phyloP scores from a whole-genome alignment of 805 yeast genomes.

The Scheffersomyces coipomensis region DNA sequence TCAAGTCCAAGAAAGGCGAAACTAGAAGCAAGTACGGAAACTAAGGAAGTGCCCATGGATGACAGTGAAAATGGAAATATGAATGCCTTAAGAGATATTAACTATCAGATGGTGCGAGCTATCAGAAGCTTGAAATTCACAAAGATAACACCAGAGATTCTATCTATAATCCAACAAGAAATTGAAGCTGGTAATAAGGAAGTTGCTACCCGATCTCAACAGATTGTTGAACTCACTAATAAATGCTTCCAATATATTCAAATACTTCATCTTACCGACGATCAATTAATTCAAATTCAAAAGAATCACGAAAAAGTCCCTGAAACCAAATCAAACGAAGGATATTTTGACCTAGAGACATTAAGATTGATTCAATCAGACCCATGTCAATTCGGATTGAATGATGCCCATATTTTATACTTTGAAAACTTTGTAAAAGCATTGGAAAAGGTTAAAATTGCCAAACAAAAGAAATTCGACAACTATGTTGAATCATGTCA shows the following conservation, averaged over 20 bases:
- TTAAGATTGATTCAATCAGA: constrained; percentile 31
- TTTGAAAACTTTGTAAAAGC: constrained; percentile 28
- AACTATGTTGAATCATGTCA: constrained; percentile 40
- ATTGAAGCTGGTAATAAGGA: constrained; percentile 26
- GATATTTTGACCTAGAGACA: constrained; percentile 37
- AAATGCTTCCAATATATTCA: constrained; percentile 24
- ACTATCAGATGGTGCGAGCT: constrained; percentile 34
- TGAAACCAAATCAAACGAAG: constrained; percentile 17
- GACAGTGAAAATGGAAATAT: constrained; percentile 11
- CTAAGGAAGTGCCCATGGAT: constrained; percentile 9
- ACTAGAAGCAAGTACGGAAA: constrained; percentile 3
- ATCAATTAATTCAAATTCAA: constrained; percentile 32
- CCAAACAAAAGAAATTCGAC: constrained; percentile 36
- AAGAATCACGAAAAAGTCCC: constrained; percentile 13
- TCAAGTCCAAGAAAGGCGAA: constrained; percentile 27
- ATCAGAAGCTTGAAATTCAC: constrained; percentile 35
- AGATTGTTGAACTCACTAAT: constrained; percentile 20
- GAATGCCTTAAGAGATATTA: constrained; percentile 28
- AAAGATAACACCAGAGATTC: constrained; percentile 31
- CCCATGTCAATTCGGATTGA: constrained; percentile 40
- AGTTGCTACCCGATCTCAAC: constrained; percentile 17
- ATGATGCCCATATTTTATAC: constrained; percentile 30
- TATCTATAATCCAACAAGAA: constrained; percentile 20
- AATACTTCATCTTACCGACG: constrained; percentile 28
- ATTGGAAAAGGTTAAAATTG: constrained; percentile 28